phyloP scores from a whole-genome alignment of 495 filamentous ascomycete genomes.

The Ascobolus immersus region DNA sequence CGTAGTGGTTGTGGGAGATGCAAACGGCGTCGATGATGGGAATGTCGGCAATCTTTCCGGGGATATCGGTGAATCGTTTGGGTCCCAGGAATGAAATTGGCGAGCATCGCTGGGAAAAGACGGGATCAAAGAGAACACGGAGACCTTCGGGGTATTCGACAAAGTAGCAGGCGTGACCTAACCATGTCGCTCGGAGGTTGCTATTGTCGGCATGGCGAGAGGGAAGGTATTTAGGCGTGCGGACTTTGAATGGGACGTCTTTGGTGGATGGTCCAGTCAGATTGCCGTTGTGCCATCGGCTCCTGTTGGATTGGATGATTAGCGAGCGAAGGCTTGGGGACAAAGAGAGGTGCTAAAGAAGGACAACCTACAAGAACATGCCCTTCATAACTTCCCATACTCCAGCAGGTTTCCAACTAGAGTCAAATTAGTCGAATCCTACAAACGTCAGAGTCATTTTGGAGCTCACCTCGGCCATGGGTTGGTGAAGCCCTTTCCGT shows the following conservation, averaged over 20 bases:
- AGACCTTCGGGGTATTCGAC: conserved; percentile 76
- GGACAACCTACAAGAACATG: conserved; percentile 7
- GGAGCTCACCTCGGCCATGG: conserved; percentile 14
- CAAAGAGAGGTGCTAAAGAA: conserved; percentile 1
- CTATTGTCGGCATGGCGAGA: conserved; percentile 24
- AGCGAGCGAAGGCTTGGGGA: conserved; percentile 1
- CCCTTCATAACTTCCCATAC: conserved; percentile 4
- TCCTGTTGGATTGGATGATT: conserved; percentile 5
- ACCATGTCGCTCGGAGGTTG: conserved; percentile 71
- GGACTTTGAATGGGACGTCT: conserved; percentile 3
- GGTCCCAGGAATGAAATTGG: conserved; percentile 49
- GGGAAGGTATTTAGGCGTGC: conserved; percentile 41
- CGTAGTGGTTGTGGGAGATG: conserved; percentile 86
- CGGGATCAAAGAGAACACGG: conserved; percentile 81
- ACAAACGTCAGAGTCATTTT: neutral
- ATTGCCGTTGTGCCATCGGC: conserved; percentile 2
- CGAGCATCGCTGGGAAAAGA: conserved; percentile 69
- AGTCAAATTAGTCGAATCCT: neutral
- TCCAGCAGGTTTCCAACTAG: conserved; percentile 7
- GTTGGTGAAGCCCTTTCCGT: conserved; percentile 11
- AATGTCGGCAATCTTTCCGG: conserved; percentile 55
- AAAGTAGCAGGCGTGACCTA: conserved; percentile 86
- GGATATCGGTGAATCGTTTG: conserved; percentile 54
- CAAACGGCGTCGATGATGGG: conserved; percentile 68
- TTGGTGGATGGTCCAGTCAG: conserved; percentile 5